A percentile compares a stretch with the other conserved stretches of the same genome.
Evolutionary conservation across 176 grass and related monocot genomes (phyloP).

Genomic region (Musa beccarii): DNA sequence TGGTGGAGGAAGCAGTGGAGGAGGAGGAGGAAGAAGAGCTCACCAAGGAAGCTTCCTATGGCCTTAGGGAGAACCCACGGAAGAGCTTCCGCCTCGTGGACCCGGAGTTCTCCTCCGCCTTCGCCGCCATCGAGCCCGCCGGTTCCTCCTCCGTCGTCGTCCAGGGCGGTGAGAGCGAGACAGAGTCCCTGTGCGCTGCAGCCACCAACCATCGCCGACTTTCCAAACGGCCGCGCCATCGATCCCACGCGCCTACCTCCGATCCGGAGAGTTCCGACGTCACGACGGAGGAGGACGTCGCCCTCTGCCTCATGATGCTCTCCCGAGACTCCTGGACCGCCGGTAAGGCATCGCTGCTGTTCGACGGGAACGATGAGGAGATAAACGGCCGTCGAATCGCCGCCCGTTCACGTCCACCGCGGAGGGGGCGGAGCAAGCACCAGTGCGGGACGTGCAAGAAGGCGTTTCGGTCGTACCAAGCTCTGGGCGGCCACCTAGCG

Average conservation of each 20-base stretch:
- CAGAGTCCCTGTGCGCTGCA: conserved; percentile 34
- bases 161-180: conserved; percentile 68
- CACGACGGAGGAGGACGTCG: conserved; percentile 62
- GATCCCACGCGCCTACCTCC: background rate
- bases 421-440: conserved; percentile 37
- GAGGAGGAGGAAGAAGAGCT: conserved; percentile 26
- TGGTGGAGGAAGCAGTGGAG: background rate
- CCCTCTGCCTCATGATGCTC: conserved; percentile 53
- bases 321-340: conserved; percentile 63
- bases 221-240: conserved; percentile 32
- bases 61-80: conserved; percentile 52
- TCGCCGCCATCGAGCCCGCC: background rate
- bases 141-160: conserved; percentile 2
- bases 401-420: background rate
- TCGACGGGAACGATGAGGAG: background rate
- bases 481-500: conserved; percentile 50
- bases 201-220: conserved; percentile 11
- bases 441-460: conserved; percentile 55
- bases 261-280: conserved; percentile 57
- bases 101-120: conserved; percentile 38
- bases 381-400: conserved; percentile 6
- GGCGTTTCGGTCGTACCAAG: conserved; percentile 68
- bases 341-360: conserved; percentile 20
- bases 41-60: conserved; percentile 20
- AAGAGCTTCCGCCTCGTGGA: conserved; percentile 33